Conservation (phyloP, 225 moss, liverwort and hornwort species). For the Marchantia paleacea region DNA sequence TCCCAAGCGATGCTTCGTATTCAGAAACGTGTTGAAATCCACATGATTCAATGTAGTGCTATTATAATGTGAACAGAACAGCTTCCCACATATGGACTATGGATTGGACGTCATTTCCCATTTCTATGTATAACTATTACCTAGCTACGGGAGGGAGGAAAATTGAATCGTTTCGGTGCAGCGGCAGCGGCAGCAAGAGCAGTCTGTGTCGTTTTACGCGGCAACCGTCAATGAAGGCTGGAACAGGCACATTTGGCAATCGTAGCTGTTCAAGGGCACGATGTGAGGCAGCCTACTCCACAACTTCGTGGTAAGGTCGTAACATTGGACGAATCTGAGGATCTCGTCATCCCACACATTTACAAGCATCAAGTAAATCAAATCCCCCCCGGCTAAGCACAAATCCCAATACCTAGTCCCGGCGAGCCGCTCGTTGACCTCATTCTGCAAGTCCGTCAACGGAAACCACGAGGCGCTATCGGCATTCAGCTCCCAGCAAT, state of each 20-base stretch:
- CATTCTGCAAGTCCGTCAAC: constrained; percentile 5
- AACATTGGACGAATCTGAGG: constrained; percentile 20
- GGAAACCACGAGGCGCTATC: constrained; percentile 17
- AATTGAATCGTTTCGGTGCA: background rate
- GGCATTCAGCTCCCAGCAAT: constrained; percentile 25
- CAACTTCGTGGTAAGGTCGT: constrained; percentile 18
- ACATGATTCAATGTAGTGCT: constrained; percentile 1
- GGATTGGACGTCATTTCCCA: background rate
- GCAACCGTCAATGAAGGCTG: constrained; percentile 20
- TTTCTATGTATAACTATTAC: background rate
- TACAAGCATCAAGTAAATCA: constrained; percentile 25
- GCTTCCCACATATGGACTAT: background rate
- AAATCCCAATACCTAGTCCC: constrained; percentile 27
- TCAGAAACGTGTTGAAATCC: background rate
- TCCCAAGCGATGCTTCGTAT: background rate
- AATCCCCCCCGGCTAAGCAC: constrained; percentile 19
- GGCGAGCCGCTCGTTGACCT: constrained; percentile 17
- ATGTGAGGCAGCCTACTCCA: constrained; percentile 24
- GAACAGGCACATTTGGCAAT: constrained; percentile 23
- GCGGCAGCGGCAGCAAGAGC: too few species aligned
- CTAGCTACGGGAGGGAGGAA: background rate
- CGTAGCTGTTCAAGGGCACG: constrained; percentile 22
- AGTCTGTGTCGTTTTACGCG: background rate
- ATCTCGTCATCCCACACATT: constrained; percentile 30
- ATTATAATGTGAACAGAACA: constrained; percentile 6